Percentiles rank a stretch among this genome's conserved stretches.
Evolutionary conservation across 805 yeast genomes (phyloP).

Genomic region (Saccharomycopsis olivae): DNA sequence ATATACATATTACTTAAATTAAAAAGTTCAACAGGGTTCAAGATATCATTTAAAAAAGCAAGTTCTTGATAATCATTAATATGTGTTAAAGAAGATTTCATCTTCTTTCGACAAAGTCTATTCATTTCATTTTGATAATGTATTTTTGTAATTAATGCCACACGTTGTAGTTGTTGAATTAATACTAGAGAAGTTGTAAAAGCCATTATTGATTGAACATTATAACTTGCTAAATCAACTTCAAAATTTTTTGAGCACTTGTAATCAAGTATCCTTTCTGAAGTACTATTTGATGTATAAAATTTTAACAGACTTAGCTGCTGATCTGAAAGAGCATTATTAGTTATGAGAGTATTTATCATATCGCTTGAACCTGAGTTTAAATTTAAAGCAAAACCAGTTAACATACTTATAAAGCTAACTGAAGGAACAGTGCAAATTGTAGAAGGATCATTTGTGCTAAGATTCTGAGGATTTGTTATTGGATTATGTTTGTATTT

Average conservation of each 20-base stretch:
- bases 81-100: not conserved
- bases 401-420: constrained; percentile 6
- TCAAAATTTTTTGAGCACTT: constrained; percentile 4
- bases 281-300: not conserved
- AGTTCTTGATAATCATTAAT: constrained; percentile 8
- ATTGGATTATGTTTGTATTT: constrained; percentile 7
- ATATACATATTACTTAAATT: constrained; percentile 12
- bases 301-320: constrained; percentile 4
- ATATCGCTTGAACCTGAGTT: constrained; percentile 9
- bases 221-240: constrained; percentile 4
- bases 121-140: constrained; percentile 10
- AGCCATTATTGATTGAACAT: not conserved
- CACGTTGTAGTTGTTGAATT: constrained; percentile 13
- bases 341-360: constrained; percentile 6
- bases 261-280: not conserved
- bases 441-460: not conserved
- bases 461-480: not conserved
- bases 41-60: constrained; percentile 11
- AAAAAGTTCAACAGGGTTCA: constrained; percentile 16
- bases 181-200: constrained; percentile 8
- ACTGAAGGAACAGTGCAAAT: constrained; percentile 11
- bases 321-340: constrained; percentile 6
- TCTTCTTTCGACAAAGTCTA: constrained; percentile 5
- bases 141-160: constrained; percentile 3
- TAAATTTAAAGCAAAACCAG: constrained; percentile 15